Evolutionary conservation across 1,139 yeast species (phyloP), one percentile per base, ranked within the genome.

Genomic region (Groenewaldozyma sp.): DNA sequence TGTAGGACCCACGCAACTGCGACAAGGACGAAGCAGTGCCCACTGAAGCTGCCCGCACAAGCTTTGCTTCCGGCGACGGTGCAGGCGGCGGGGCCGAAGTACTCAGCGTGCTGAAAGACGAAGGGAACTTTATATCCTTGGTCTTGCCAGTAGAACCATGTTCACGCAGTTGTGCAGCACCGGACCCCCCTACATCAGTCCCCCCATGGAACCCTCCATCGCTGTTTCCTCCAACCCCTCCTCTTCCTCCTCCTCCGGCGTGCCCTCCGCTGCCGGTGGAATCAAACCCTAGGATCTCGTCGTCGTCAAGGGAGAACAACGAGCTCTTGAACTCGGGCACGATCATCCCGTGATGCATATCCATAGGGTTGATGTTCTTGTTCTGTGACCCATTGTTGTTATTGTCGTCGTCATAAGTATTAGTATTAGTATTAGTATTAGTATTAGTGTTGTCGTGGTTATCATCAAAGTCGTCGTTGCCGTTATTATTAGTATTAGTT

Each of bases 291-390:
- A 40, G 42, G 5, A 38, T 40, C 17, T 38, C 44, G 13, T 27
- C 41, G 11, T 33, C 33, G 19, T 39, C 44, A 18, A 44, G 27
- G 4, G 44, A 39, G 26, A 44, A 44, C 24, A 39, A 26, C 11
- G 26, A 17, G 13, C 35, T 28, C 28, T 33, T 33, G 28, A 33
- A 11, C 28, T 33, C 35, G 9, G 35, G 35, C 5, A 33, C 21
- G 28, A 33, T 18, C 28, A 33, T 33, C 14, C 18, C 35, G 9
- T 21, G 35, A n/a, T 33, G 35, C 11, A 22, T 22, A 22, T 22
- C 10, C 26, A 22, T 22, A 7, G 26, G 26, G 11, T 22, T 22
- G 10, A 22, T 11, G 10, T 7, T 22, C 7, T 11, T 22, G 10
- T 11, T 11, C 11, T 7, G 11, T 22, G 7, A 7, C 26, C 11